Conservation (phyloP, 768 basidiomycete species). For the Leucosporidium scottii region DNA sequence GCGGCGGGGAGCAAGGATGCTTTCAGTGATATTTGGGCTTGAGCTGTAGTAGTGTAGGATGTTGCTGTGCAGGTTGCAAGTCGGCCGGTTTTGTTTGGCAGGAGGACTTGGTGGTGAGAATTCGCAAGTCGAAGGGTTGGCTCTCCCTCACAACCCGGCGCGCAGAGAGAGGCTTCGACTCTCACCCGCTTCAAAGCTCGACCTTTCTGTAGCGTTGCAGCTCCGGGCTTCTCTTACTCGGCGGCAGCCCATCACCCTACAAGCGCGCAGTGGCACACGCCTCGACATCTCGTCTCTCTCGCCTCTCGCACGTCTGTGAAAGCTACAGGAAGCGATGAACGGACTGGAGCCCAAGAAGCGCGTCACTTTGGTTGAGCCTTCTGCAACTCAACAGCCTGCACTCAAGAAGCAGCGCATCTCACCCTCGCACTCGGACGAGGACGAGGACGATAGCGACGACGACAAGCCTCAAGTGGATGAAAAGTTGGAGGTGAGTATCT, state of each 20-base stretch:
- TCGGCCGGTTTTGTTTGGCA: not conserved
- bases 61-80: not conserved
- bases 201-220: not conserved
- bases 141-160: not conserved
- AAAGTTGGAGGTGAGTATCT: not conserved
- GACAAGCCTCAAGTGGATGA: not conserved
- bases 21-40: slow-evolving; percentile 5
- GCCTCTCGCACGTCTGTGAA: too few species aligned
- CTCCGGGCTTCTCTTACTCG: not conserved
- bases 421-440: not conserved
- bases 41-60: not conserved
- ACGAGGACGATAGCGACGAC: not conserved
- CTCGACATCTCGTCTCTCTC: not conserved
- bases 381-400: not conserved
- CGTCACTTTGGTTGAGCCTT: not conserved
- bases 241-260: too few species aligned
- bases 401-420: not conserved
- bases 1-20: not conserved
- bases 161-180: too few species aligned
- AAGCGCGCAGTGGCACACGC: not conserved
- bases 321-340: not conserved
- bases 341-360: not conserved
- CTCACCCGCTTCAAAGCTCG: not conserved
- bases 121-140: not conserved
- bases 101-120: not conserved